Conservation (phyloP, 768 basidiomycete genomes). For the Inosperma sp. region DNA sequence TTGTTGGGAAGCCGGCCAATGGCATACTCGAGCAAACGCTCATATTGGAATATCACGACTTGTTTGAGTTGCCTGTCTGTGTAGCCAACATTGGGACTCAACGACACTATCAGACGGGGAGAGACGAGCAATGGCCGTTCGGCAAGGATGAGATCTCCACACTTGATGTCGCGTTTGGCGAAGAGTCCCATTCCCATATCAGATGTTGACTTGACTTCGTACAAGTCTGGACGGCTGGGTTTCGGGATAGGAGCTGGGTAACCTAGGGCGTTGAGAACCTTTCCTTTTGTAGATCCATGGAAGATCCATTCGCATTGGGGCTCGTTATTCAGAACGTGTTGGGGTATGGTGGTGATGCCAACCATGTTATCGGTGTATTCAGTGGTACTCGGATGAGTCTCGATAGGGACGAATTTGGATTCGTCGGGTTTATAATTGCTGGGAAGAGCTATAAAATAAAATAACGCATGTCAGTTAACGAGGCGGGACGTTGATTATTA, state of each 20-base stretch:
- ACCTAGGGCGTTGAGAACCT: conserved; percentile 1
- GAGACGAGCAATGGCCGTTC: conserved; percentile 35
- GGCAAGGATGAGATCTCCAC: conserved; percentile 30
- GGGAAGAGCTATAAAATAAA: neutral
- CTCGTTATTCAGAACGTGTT: neutral
- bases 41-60: conserved; percentile 15
- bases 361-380: neutral
- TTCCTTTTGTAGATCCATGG: neutral
- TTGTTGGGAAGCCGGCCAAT: conserved; percentile 19
- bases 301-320: conserved; percentile 10
- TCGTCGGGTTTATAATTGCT: neutral
- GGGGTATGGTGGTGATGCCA: neutral
- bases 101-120: conserved; percentile 3
- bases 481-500: neutral
- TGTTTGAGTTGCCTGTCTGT: too few species aligned
- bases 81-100: neutral
- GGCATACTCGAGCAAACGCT: conserved; percentile 18
- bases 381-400: neutral
- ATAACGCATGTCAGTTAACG: neutral
- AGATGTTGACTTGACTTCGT: conserved; percentile 8
- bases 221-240: neutral
- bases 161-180: conserved; percentile 25
- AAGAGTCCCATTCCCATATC: conserved; percentile 30
- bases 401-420: neutral
- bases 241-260: conserved; percentile 6